These are phyloP conservation scores for Aspergillus oerlinghausenensis DNA, from an alignment of 2,329 filamentous ascomycete species.

Conservation along the genomic window DNA sequence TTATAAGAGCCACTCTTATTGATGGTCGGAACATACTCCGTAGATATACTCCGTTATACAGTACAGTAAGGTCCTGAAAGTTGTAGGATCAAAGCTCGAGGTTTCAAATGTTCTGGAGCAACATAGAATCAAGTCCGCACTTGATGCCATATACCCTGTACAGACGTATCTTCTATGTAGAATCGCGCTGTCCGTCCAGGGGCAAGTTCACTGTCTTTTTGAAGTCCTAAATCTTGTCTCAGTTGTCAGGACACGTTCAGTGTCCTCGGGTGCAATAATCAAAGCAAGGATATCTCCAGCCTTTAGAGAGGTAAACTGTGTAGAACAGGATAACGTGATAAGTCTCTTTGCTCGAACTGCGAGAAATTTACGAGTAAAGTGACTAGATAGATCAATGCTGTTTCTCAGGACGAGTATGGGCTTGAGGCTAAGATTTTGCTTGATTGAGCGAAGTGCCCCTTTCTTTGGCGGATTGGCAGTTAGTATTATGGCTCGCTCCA, in stretches of 20 bases:
- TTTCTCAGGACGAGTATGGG: background rate
- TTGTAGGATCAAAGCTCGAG: background rate
- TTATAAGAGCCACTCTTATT: background rate
- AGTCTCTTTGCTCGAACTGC: background rate
- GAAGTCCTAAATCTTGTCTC: background rate
- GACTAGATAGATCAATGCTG: background rate
- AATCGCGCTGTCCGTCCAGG: background rate
- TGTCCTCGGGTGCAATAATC: background rate
- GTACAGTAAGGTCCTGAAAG: background rate
- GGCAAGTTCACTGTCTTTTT: background rate
- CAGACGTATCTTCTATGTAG: background rate
- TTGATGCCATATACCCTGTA: background rate
- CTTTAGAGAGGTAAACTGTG: background rate
- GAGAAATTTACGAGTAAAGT: background rate
- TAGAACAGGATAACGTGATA: background rate
- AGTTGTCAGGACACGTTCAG: background rate
- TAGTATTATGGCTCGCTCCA: constrained; percentile 9
- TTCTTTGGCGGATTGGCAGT: constrained; percentile 27
- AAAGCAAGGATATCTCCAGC: background rate
- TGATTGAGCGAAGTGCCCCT: constrained; percentile 18
- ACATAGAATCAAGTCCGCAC: background rate
- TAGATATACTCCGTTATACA: background rate
- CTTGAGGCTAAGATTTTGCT: constrained; percentile 8
- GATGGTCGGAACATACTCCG: background rate
- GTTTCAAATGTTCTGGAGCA: background rate